phyloP scores from a whole-genome alignment of 2,329 filamentous ascomycete genomes.

The Colletotrichum shisoi region DNA sequence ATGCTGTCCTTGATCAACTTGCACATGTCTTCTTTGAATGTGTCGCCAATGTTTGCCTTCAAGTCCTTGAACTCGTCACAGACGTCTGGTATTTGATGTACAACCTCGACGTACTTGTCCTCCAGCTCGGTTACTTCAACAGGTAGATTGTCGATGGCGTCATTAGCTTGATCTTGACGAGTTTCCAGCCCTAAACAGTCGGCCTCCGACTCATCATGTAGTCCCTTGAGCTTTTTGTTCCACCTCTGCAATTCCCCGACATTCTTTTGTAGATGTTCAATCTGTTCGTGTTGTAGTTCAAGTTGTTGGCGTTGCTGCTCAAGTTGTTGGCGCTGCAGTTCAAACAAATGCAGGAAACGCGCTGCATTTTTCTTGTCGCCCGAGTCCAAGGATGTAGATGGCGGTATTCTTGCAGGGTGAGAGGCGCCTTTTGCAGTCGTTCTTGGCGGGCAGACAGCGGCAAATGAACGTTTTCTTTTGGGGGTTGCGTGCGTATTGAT shows the following conservation, averaged over 20 bases:
- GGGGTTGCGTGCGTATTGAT: neutral
- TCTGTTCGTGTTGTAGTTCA: neutral
- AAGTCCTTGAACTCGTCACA: neutral
- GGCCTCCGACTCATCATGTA: neutral
- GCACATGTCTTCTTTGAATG: neutral
- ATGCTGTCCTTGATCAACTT: neutral
- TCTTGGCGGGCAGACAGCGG: neutral
- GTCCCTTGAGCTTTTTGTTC: neutral
- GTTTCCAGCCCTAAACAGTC: neutral
- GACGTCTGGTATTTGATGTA: neutral
- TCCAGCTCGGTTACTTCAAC: neutral
- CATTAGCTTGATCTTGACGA: neutral
- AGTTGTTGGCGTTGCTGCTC: neutral
- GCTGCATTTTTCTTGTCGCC: neutral
- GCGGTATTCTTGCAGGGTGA: neutral
- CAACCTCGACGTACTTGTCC: neutral
- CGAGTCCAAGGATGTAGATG: neutral
- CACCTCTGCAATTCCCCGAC: neutral
- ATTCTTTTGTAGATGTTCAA: neutral
- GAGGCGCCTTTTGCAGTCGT: neutral
- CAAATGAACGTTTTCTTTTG: conserved; percentile 1
- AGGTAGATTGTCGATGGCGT: neutral
- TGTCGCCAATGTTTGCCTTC: neutral
- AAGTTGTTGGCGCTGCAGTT: neutral
- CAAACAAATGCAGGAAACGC: conserved; percentile 4